Evolutionary conservation across 441 rosid species (phyloP).

Genomic region (Bruguiera hainesii): DNA sequence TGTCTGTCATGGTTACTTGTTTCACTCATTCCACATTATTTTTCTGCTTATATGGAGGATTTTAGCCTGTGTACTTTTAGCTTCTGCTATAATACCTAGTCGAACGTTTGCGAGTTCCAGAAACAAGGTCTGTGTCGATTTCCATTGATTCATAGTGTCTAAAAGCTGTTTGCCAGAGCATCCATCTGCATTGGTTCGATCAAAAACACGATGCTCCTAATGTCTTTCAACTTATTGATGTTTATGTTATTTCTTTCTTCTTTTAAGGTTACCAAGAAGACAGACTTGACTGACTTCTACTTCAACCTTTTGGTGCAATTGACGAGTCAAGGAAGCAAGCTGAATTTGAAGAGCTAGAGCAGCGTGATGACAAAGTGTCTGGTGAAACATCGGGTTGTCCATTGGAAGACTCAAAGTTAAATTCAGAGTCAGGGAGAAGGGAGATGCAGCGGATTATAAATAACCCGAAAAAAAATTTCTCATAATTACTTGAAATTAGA

Average conservation of each 20-base stretch:
- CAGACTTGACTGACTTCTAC: constrained; percentile 78
- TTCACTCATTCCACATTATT: no score
- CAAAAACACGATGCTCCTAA: not conserved
- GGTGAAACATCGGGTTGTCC: constrained; percentile 23
- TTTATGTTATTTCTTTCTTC: not conserved
- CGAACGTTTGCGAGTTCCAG: no score
- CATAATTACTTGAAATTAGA: no score
- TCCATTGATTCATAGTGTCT: no score
- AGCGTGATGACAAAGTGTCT: constrained; percentile 17
- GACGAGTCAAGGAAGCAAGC: constrained; percentile 40
- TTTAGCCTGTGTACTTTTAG: no score
- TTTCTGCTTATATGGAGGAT: no score
- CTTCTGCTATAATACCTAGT: no score
- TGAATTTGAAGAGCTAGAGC: constrained; percentile 35
- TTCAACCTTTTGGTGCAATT: constrained; percentile 71
- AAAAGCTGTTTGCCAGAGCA: no score
- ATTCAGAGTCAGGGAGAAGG: constrained; percentile 9
- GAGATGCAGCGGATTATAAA: no score
- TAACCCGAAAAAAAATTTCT: no score
- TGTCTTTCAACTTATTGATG: not conserved
- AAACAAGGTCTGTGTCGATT: no score
- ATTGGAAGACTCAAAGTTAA: constrained; percentile 19
- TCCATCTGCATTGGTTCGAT: not conserved
- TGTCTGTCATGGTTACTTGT: no score
- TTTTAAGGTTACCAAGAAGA: constrained; percentile 81